Percentiles rank a stretch among this genome's conserved stretches.
These are phyloP conservation scores for Penicillium lividum DNA, from an alignment of 495 filamentous ascomycete genomes.

Conservation along the genomic window DNA sequence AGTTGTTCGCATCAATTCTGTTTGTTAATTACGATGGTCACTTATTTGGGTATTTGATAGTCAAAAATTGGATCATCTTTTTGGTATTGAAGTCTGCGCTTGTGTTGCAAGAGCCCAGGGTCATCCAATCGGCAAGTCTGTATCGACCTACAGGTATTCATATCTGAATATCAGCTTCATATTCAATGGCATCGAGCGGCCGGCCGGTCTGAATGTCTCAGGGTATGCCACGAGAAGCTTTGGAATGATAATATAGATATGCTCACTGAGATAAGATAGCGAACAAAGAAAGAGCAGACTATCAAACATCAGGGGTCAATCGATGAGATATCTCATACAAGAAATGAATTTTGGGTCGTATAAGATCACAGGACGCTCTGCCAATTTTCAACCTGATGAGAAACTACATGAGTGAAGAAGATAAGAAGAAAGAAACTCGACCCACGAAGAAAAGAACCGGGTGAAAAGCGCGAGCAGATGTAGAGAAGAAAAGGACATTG, in stretches of 20 bases:
- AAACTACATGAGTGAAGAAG: slow-evolving; percentile 40
- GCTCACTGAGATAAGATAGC: background rate
- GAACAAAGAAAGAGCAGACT: background rate
- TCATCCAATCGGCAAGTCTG: background rate
- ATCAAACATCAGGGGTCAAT: slow-evolving; percentile 19
- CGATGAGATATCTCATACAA: slow-evolving; percentile 30
- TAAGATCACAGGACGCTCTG: slow-evolving; percentile 31
- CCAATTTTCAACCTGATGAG: slow-evolving; percentile 36
- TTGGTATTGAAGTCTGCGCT: background rate
- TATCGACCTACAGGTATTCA: background rate
- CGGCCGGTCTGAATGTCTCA: background rate
- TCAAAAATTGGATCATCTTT: background rate
- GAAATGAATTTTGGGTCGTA: slow-evolving; percentile 32
- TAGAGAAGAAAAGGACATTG: slow-evolving; percentile 20
- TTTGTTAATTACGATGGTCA: slow-evolving; percentile 2
- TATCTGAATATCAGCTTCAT: background rate
- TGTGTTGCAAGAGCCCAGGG: background rate
- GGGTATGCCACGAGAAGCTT: background rate
- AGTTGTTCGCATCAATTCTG: slow-evolving; percentile 37
- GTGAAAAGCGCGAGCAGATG: slow-evolving; percentile 16
- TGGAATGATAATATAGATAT: background rate
- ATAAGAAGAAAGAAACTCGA: slow-evolving; percentile 1
- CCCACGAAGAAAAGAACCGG: slow-evolving; percentile 16
- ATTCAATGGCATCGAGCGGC: background rate
- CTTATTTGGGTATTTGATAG: background rate